Evolutionary conservation across 176 grass and related monocot genomes (phyloP).

Genomic region (Dendrocalamus sinicus): DNA sequence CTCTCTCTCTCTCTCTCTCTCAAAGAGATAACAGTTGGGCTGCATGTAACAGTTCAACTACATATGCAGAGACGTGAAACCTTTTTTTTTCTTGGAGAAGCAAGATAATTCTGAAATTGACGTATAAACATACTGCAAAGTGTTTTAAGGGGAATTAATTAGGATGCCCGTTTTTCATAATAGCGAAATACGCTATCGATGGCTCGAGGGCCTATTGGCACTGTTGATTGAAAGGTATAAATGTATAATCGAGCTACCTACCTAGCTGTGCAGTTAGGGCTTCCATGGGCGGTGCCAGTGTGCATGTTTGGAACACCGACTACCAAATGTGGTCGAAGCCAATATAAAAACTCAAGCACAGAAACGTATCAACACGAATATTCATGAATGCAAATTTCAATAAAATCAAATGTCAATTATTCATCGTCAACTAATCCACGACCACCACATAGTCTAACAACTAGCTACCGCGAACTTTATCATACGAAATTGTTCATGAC

Average conservation of each 20-base stretch:
- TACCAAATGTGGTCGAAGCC: too few species aligned
- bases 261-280: neutral
- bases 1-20: neutral
- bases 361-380: too few species aligned
- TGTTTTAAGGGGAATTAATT: neutral
- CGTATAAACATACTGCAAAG: neutral
- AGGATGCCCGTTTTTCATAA: neutral
- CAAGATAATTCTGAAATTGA: slow-evolving; percentile 10
- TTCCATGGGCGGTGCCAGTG: neutral
- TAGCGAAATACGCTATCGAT: neutral
- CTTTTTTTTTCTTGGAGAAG: slow-evolving; percentile 37
- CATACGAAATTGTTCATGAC: neutral
- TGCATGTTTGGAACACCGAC: neutral
- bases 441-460: too few species aligned
- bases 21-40: slow-evolving; percentile 9
- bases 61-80: slow-evolving; percentile 41
- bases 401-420: too few species aligned
- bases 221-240: slow-evolving; percentile 13
- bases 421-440: too few species aligned
- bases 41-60: slow-evolving; percentile 21
- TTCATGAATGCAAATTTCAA: too few species aligned
- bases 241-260: slow-evolving; percentile 10
- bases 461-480: neutral
- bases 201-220: neutral
- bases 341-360: too few species aligned